Base-by-base conservation (phyloP, 108 stramenopile genomes). In the Skeletonema tropicum region DNA sequence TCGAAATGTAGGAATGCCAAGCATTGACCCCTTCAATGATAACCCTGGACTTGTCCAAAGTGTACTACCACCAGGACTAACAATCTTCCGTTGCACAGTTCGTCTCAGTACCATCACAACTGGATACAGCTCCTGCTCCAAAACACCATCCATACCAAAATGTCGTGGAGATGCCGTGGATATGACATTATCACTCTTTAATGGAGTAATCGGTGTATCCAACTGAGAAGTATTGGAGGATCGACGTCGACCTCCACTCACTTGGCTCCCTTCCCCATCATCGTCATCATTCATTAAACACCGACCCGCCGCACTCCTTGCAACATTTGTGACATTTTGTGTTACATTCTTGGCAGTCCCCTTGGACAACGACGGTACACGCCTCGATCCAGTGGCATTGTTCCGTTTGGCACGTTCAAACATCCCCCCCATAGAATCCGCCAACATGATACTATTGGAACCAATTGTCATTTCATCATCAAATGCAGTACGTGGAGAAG, bases 21-120 rank as follows among this genome's bases (percentile, higher is more conserved):
- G 75, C 38, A 82, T 63, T 13, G 70, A 72, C 10, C 81, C 81
- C 21, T 60, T 64, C 42, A 82, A 49, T 39, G 74, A 75, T 25
- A 75, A 41, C 6, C 81, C 74, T 14, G 74, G 74, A 45, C 74
- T 75, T 29, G 70, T 69, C 81, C 81, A 75, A 13, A 42, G 52
- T 23, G 45, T 74, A 31, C 17, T 36, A 6, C 73, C 42, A 3
- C 59, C 66, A 52, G 74, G 30, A 36, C 73, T 71, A 38, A 74
- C 33, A 3, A 76, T 32, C 64, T 70, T 83, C 9, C 83, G 41
- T 66, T 93, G 92, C 29, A 87, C 82, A 14, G 90, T 92, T 32
- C 90, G 80, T 41, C 93, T 89, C 71, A 94, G 88, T 19, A 89
- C 87, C 38, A 94, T 79, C 19, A 89, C 89, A 3, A 92, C 88